Percentiles rank a stretch among this genome's conserved stretches.
Evolutionary conservation across 768 basidiomycete species (phyloP).

Genomic region (Mycena crocata): DNA sequence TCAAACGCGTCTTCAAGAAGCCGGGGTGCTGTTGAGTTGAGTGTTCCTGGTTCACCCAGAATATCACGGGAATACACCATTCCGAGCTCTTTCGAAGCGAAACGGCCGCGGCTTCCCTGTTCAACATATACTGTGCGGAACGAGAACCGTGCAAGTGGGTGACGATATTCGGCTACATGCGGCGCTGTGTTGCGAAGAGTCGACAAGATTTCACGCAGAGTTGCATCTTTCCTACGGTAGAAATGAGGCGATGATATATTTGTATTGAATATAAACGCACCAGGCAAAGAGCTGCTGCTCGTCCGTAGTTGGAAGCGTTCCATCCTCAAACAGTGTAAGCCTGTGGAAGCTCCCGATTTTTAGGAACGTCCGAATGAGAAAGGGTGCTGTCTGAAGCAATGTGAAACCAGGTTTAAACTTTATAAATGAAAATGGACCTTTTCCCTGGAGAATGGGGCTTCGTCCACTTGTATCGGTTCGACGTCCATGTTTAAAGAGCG

Average conservation of each 20-base stretch:
- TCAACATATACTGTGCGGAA: conserved; percentile 87
- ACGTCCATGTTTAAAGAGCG: conserved; percentile 24
- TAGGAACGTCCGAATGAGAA: conserved; percentile 84
- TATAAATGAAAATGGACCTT: conserved; percentile 5
- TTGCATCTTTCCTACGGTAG: conserved; percentile 79
- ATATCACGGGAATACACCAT: conserved; percentile 88
- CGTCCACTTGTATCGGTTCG: conserved; percentile 6
- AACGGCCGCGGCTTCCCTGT: conserved; percentile 75
- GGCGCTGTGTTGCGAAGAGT: conserved; percentile 81
- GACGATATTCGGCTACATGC: conserved; percentile 75
- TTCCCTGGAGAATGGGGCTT: conserved; percentile 26
- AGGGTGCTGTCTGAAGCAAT: conserved; percentile 73
- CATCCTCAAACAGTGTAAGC: conserved; percentile 80
- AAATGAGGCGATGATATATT: background rate
- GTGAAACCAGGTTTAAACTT: background rate
- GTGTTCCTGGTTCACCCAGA: conserved; percentile 79
- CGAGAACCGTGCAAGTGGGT: conserved; percentile 84
- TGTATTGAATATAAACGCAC: conserved; percentile 48
- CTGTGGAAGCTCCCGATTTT: conserved; percentile 86
- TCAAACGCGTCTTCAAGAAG: conserved; percentile 65
- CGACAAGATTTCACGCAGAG: conserved; percentile 81
- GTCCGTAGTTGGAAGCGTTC: conserved; percentile 79
- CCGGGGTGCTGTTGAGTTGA: conserved; percentile 67
- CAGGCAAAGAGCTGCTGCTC: conserved; percentile 88
- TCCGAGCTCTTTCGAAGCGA: conserved; percentile 83